phyloP scores from a whole-genome alignment of 176 grass and related monocot species.

The Dendrocalamus sinicus region DNA sequence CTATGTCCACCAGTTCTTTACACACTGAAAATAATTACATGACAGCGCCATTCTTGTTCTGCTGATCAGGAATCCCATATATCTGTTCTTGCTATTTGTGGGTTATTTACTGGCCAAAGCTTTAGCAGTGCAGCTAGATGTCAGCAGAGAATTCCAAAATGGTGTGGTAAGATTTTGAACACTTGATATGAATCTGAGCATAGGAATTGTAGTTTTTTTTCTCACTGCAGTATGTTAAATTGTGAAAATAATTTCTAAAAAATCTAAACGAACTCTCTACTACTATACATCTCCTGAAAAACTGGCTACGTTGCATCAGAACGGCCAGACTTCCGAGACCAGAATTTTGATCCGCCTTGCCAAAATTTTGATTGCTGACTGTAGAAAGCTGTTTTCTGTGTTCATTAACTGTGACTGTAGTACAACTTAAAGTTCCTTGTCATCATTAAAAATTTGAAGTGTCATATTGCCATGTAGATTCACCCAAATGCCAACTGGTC shows the following conservation, averaged over 20 bases:
- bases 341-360: neutral
- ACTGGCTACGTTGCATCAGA: slow-evolving; percentile 21
- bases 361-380: neutral
- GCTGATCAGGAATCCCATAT: slow-evolving; percentile 82
- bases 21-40: slow-evolving; percentile 28
- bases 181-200: slow-evolving; percentile 9
- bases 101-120: slow-evolving; percentile 71
- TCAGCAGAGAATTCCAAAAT: slow-evolving; percentile 75
- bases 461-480: too few relatives aligned
- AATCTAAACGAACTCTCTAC: neutral
- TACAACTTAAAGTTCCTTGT: too few relatives aligned
- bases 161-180: slow-evolving; percentile 68
- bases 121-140: slow-evolving; percentile 73
- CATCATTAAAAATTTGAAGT: too few relatives aligned
- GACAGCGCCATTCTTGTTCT: slow-evolving; percentile 34
- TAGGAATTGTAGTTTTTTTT: neutral
- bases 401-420: too few relatives aligned
- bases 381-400: neutral
- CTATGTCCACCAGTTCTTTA: neutral
- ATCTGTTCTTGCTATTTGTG: slow-evolving; percentile 78
- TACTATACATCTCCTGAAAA: neutral
- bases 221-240: slow-evolving; percentile 12
- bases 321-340: neutral
- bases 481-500: neutral
- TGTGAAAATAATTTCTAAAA: neutral